Evolutionary conservation across 2,329 filamentous ascomycete species (phyloP), one percentile per base, ranked within the genome.

Genomic region (Claviceps monticola): DNA sequence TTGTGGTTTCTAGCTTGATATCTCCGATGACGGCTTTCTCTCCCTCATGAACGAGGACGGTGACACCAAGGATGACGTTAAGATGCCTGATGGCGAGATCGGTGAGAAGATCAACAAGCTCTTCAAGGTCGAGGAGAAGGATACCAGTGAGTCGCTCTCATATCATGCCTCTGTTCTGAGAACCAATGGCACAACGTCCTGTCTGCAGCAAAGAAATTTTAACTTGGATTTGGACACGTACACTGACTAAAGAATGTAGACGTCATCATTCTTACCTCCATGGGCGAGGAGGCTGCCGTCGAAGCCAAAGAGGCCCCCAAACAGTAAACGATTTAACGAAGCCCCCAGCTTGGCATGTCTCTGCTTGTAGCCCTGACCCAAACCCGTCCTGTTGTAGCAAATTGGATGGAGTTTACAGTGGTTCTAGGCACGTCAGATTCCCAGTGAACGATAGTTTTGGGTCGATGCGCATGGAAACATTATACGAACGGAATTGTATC

Each of bases 11-110:
- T 62, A 95, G 88, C 80, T 96, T 65, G 86, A 96, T 70, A 84
- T 96, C 71, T 84, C 85, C 61, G 93, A 97, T 65, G 93, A 97
- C 67, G 88, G 80, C 59, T 97, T 86, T 83, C 85, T 98, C 62
- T 90, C 86, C 68, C 86, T 98, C 68, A 95, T 97, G 85, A 80
- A 78, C 68, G 85, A 91, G 59, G 80, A 85, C 62, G 90, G 90
- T 68, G 76, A 80, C 70, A 84, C 82, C 75, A 96, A 96, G 82
- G 88, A 95, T 65, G 91, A 98, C 70, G 88, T 97, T 71, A 89
- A 88, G 76, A 67, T 95, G 61, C 93, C 93, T 63, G 90, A 96
- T 1, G 84, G 84, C 64, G 91, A 97, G 55, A 64, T 95, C 70
- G 89, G 88, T 64, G 82, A 90, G 48, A 90, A 87, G 79, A 94